phyloP scores from a whole-genome alignment of 306 rosid genomes.

The Inga laurina region DNA sequence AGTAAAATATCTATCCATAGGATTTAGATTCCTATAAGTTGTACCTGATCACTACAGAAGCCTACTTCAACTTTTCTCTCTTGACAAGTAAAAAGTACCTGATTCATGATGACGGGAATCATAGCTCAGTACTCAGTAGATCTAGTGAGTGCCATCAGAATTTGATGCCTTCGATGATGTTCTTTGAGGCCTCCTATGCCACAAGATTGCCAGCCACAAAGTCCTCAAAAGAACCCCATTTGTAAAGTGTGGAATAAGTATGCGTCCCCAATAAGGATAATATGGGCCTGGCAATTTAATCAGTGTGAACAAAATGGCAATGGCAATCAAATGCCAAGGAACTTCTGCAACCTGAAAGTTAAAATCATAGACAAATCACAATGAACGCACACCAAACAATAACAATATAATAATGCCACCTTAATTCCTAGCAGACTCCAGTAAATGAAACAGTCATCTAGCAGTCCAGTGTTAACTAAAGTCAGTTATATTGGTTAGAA shows the following conservation, averaged over 20 bases:
- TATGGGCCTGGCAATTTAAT: conserved; percentile 88
- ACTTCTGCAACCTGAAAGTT: conserved; percentile 79
- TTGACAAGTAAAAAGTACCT: conserved; percentile 3
- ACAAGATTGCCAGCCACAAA: conserved; percentile 47
- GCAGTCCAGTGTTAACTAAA: not conserved
- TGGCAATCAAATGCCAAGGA: conserved; percentile 88
- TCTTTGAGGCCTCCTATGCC: conserved; percentile 41
- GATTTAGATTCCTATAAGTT: conserved; percentile 31
- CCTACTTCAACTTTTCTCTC: conserved; percentile 8
- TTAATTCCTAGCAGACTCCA: conserved; percentile 3
- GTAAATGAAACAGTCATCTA: conserved; percentile 16
- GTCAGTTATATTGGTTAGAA: not conserved
- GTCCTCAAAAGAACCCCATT: conserved; percentile 56
- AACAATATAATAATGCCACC: not conserved
- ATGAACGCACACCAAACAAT: not conserved
- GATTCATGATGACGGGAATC: conserved; percentile 18
- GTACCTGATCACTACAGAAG: conserved; percentile 9
- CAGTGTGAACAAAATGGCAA: conserved; percentile 74
- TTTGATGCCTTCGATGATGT: conserved; percentile 27
- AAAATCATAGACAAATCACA: conserved; percentile 30
- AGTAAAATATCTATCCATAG: conserved; percentile 26
- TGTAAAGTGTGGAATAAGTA: conserved; percentile 78
- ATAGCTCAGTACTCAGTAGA: conserved; percentile 13
- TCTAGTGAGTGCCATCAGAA: conserved; percentile 27
- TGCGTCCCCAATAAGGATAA: conserved; percentile 88